Evolutionary conservation across 495 filamentous ascomycete genomes (phyloP), one percentile per base, ranked within the genome.

Genomic region (Amphirosellinia nigrospora): DNA sequence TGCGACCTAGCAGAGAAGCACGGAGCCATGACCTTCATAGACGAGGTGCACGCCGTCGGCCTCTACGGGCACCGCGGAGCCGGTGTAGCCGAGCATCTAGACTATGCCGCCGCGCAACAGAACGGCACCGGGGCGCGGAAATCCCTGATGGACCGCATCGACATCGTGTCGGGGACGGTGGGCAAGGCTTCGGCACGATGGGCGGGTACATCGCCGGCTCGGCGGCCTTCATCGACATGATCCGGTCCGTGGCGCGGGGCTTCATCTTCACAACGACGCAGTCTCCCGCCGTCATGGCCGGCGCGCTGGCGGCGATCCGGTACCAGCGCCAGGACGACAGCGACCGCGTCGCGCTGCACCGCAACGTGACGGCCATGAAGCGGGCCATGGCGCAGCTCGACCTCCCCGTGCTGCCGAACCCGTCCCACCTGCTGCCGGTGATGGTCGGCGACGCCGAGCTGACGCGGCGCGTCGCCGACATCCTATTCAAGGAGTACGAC

Each of bases 211-310:
- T 94, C 68, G 92, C 92, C 36, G 92, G 89, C 21, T 91, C 89
- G 0, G 84, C 90, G 11, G 88, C 88, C 60, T 84, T 95, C 80
- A 91, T 95, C 10, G 92, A 95, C 71, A 89, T 89, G 7, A 89
- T 95, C 73, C 91, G 92, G 62, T 94, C 93, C 2, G 86, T 94
- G 23, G 92, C 92, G 0, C 91, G 93, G 0, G 92, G 92, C 11
- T 95, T 95, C 80, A 95, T 95, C 80, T 95, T 95, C 83, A 95
- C 92, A 26, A 95, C 92, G 11, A 92, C 92, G 3, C 87, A 94
- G 38, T 93, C 92, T 4, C 92, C 92, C 0, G 90, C 92, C 1
- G 92, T 90, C 23, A 95, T 95, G 92, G 92, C 92, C 28, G 92
- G 92, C 48, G 93, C 93, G 9, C 85, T 89, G 70, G 81, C 91